Conservation (phyloP, 2,329 filamentous ascomycete species). For the Trematosphaeria pertusa region DNA sequence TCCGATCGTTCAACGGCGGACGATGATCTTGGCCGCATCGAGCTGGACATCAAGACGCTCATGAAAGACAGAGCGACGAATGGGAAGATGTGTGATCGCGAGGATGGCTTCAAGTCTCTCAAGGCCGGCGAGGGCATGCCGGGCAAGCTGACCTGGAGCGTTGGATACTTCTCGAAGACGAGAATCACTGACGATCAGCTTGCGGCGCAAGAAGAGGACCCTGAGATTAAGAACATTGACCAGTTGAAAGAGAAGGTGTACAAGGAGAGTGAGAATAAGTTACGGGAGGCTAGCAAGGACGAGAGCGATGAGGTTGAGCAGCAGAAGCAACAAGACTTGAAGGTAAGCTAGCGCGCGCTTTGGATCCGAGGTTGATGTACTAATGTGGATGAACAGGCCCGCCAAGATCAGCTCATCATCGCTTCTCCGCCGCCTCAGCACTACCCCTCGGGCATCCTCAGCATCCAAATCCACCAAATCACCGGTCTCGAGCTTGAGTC, state of each 20-base stretch:
- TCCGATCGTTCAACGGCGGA: constrained; percentile 75
- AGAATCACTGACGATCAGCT: constrained; percentile 69
- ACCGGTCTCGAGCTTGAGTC: constrained; percentile 69
- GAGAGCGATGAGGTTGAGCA: constrained; percentile 70
- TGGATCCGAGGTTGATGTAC: not conserved
- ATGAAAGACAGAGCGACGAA: constrained; percentile 67
- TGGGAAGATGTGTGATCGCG: constrained; percentile 67
- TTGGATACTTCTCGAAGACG: constrained; percentile 75
- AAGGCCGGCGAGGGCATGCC: constrained; percentile 73
- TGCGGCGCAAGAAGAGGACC: constrained; percentile 65
- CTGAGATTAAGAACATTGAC: constrained; percentile 63
- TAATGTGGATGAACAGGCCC: constrained; percentile 29
- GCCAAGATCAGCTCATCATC: constrained; percentile 69
- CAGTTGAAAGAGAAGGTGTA: constrained; percentile 66
- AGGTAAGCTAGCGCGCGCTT: no score
- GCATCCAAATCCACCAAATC: constrained; percentile 76
- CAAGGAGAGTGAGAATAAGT: constrained; percentile 63
- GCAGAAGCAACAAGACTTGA: constrained; percentile 71
- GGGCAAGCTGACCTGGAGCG: constrained; percentile 71
- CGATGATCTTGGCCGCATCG: constrained; percentile 76
- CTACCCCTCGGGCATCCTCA: constrained; percentile 71
- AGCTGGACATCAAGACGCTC: constrained; percentile 69
- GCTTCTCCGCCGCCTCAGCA: constrained; percentile 69
- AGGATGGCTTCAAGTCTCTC: constrained; percentile 70
- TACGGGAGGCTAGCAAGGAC: constrained; percentile 68